These are phyloP conservation scores for Laguncularia racemosa DNA, from an alignment of 345 rosid species.

Conservation along the genomic window DNA sequence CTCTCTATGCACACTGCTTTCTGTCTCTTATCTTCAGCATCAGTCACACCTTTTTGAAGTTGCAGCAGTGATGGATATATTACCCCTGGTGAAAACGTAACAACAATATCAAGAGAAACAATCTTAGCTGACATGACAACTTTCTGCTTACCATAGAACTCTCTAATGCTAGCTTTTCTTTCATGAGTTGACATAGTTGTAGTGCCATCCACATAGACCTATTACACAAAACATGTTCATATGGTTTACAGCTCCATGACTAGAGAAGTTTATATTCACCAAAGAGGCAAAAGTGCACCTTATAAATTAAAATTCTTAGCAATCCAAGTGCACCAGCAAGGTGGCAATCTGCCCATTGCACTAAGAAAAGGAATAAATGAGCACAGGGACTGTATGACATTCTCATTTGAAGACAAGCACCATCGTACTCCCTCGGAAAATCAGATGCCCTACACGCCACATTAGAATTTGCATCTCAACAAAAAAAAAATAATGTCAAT, in stretches of 20 bases:
- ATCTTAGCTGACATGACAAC: background rate
- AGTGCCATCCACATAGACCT: conserved; percentile 18
- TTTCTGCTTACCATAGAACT: conserved; percentile 14
- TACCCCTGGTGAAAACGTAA: conserved; percentile 8
- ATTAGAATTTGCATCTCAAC: background rate
- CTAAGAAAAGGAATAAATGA: conserved; percentile 17
- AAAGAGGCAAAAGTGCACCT: conserved; percentile 5
- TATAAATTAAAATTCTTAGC: conserved; percentile 15
- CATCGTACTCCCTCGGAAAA: conserved; percentile 12
- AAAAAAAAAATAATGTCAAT: background rate
- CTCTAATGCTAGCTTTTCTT: conserved; percentile 17
- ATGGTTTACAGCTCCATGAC: background rate
- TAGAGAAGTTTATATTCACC: background rate
- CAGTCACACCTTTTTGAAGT: conserved; percentile 15
- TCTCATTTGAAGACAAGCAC: conserved; percentile 20
- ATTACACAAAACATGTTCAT: background rate
- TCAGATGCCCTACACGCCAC: conserved; percentile 13
- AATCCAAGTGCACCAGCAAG: conserved; percentile 19
- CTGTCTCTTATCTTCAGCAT: conserved; percentile 15
- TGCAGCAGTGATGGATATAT: conserved; percentile 20
- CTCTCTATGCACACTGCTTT: conserved; percentile 8
- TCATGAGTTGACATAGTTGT: conserved; percentile 18
- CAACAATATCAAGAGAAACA: conserved; percentile 2
- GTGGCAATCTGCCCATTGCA: conserved; percentile 21
- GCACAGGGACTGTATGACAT: conserved; percentile 14